Base-by-base conservation (phyloP, 805 yeast species). In the Candida namnaoensis region DNA sequence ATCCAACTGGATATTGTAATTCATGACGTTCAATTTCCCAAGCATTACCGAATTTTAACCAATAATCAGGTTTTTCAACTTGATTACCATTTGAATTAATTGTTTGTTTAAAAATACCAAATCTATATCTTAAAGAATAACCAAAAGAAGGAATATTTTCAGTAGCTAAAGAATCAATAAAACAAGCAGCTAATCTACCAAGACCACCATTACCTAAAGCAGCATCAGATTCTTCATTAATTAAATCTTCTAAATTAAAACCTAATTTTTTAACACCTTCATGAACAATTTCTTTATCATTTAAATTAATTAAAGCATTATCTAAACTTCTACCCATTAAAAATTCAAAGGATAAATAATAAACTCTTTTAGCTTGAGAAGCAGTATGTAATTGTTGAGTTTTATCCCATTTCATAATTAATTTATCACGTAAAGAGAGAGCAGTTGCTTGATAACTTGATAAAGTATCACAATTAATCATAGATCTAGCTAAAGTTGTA, bases 111-210 rank as follows among this genome's bases (percentile, higher is more conserved):
- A 88, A 88, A 52, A 88, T 88, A 61, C 97, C 97, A 58, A 90
- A 88, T 63, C 88, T 88, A 66, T 88, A 88, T 59, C 95, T 82
- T 51, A 88, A 68, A 45, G 97, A 96, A 61, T 88, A 88, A 48
- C 97, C 97, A 97, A 97, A 88, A 40, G 95, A 95, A 14, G 95
- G 88, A 61, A 85, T 86, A 61, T 85, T 80, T 49, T 85, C 82
- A 5, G 95, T 80, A 32, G 93, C 78, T 59, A 88, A 67, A 1
- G 96, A 87, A 65, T 90, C 96, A 38, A 88, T 77, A 58, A 88
- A 88, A 64, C 96, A 90, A 19, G 96, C 96, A 23, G 96, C 96
- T 57, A 88, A 71, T 59, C 97, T 78, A 47, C 97, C 97, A 43
- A 88, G 69, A 48, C 97, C 97, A 58, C 97, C 97, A 56, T 90